Conservation (phyloP, 352 stramenopile genomes). For the Halophytophthora polymorphica region DNA sequence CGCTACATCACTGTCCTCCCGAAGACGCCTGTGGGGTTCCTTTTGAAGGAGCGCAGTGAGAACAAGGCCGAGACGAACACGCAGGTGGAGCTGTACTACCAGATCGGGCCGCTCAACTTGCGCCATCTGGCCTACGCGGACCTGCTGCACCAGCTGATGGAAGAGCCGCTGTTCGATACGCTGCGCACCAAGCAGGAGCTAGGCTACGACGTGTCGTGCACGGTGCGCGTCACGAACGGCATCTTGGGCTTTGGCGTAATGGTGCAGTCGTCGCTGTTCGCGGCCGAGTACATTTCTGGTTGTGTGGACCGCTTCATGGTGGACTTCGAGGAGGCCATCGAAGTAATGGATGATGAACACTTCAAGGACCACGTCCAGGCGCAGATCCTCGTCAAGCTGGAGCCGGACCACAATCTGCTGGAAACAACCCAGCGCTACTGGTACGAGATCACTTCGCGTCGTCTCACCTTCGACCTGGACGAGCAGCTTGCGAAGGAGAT, state of each 20-base stretch:
- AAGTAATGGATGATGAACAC: conserved; percentile 58
- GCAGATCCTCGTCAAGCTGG: conserved; percentile 75
- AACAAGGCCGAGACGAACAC: conserved; percentile 81
- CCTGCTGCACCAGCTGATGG: conserved; percentile 86
- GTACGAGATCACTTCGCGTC: conserved; percentile 75
- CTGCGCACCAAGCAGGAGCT: conserved; percentile 88
- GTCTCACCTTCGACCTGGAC: conserved; percentile 75
- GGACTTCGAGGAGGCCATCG: conserved; percentile 77
- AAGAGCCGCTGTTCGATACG: conserved; percentile 86
- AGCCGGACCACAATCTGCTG: conserved; percentile 79
- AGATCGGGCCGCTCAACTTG: conserved; percentile 73
- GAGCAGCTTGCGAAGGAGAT: conserved; percentile 66
- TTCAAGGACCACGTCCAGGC: conserved; percentile 82
- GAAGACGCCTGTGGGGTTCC: conserved; percentile 31
- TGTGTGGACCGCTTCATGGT: conserved; percentile 74
- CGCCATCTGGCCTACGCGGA: conserved; percentile 68
- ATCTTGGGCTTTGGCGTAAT: conserved; percentile 82
- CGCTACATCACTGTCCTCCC: conserved; percentile 63
- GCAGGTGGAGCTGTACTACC: conserved; percentile 84
- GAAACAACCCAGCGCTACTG: conserved; percentile 75
- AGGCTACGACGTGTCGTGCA: conserved; percentile 89
- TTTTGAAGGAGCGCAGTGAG: conserved; percentile 63
- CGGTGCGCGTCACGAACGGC: conserved; percentile 72
- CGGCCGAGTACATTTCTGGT: conserved; percentile 52
- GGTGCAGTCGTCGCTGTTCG: conserved; percentile 79